These are phyloP conservation scores for Eutypa lata DNA, from an alignment of 2,329 filamentous ascomycete species.

Conservation along the genomic window DNA sequence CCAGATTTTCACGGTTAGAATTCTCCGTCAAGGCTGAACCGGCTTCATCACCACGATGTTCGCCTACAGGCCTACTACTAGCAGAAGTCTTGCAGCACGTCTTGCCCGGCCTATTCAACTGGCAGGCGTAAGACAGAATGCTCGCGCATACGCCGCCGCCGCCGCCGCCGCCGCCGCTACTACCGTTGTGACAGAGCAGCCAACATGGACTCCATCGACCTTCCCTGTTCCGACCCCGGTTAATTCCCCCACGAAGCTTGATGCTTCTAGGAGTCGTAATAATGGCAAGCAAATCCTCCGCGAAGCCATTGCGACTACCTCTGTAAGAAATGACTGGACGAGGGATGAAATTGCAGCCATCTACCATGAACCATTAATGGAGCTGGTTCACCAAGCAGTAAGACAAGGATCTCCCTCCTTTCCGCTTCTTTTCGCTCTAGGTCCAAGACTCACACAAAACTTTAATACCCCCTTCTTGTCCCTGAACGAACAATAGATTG, in stretches of 20 bases:
- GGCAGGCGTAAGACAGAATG: neutral
- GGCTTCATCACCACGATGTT: neutral
- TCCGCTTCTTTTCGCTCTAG: too few relatives aligned
- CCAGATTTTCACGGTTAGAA: too few relatives aligned
- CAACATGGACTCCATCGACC: neutral
- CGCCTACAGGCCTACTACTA: neutral
- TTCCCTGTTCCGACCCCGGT: neutral
- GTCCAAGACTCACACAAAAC: slow-evolving; percentile 7
- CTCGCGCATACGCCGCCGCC: neutral
- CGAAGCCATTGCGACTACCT: slow-evolving; percentile 56
- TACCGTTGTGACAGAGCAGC: neutral
- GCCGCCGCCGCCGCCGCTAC: neutral
- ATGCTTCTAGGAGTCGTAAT: neutral
- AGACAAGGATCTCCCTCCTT: slow-evolving; percentile 23
- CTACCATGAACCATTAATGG: slow-evolving; percentile 78
- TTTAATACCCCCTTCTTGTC: too few relatives aligned
- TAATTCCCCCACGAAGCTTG: neutral
- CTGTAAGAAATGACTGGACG: slow-evolving; percentile 73
- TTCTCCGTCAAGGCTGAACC: too few relatives aligned
- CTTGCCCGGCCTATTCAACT: neutral
- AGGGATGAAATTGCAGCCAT: slow-evolving; percentile 77
- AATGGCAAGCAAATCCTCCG: slow-evolving; percentile 31
- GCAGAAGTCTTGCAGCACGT: neutral
- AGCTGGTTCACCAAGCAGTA: slow-evolving; percentile 73
- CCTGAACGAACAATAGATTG: neutral